These are phyloP conservation scores for Solanum bulbocastanum DNA, from an alignment of 257 asterid species.

Conservation along the genomic window DNA sequence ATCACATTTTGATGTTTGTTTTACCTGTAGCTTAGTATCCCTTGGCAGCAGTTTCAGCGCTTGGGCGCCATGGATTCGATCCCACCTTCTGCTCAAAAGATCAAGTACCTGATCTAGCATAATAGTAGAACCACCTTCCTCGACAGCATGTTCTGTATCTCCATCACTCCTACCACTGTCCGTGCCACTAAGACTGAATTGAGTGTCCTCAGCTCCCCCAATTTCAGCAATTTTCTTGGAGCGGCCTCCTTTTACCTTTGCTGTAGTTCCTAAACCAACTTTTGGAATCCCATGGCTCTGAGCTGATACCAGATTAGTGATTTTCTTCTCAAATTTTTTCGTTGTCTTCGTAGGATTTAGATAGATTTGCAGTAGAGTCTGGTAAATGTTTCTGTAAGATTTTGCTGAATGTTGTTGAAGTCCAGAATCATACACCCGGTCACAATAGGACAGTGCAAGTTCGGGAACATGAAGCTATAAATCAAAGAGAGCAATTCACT, in stretches of 20 bases:
- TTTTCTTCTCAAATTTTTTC: conserved; percentile 64
- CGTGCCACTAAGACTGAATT: conserved; percentile 66
- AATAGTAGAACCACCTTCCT: conserved; percentile 59
- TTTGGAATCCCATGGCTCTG: conserved; percentile 44
- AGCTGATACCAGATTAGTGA: conserved; percentile 41
- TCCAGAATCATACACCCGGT: conserved; percentile 68
- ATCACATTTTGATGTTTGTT: not conserved
- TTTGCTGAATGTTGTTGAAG: conserved; percentile 52
- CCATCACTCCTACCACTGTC: conserved; percentile 94
- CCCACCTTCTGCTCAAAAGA: conserved; percentile 92
- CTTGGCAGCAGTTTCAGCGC: conserved; percentile 81
- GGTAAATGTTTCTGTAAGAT: conserved; percentile 68
- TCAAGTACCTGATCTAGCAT: conserved; percentile 91
- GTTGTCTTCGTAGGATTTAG: conserved; percentile 78
- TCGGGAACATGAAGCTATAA: conserved; percentile 86
- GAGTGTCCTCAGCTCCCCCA: conserved; percentile 74
- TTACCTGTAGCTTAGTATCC: conserved; percentile 87
- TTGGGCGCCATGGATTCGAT: conserved; percentile 89
- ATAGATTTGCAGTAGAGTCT: conserved; percentile 82
- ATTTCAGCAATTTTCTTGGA: conserved; percentile 78
- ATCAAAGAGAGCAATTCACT: conserved; percentile 2
- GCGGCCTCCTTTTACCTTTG: conserved; percentile 39
- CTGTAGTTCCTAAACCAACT: conserved; percentile 30
- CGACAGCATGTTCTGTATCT: conserved; percentile 58
- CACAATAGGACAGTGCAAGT: conserved; percentile 83